A percentile compares a stretch with the other conserved stretches of the same genome.
phyloP scores from a whole-genome alignment of 495 filamentous ascomycete species.

The Apodospora peruviana region DNA sequence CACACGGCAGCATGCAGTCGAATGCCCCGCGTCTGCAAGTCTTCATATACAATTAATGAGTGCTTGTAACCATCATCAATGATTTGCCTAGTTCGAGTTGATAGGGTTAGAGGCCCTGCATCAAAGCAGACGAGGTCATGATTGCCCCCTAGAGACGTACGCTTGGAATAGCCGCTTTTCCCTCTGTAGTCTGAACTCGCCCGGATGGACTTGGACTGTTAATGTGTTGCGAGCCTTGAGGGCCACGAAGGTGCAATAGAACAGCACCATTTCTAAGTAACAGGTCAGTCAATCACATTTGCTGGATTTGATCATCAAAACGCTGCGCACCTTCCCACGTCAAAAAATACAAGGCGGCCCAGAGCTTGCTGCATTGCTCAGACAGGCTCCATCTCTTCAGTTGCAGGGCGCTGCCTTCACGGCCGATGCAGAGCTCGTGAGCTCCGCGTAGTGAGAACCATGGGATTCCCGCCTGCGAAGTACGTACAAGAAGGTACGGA shows the following conservation, averaged over 20 bases:
- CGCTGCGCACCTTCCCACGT: conserved; percentile 48
- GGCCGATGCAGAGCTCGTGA: conserved; percentile 44
- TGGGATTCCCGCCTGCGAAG: conserved; percentile 30
- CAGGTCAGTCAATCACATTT: conserved; percentile 1
- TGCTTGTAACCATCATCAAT: conserved; percentile 65
- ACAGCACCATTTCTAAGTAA: conserved; percentile 60
- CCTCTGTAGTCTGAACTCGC: conserved; percentile 55
- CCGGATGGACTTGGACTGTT: conserved; percentile 43
- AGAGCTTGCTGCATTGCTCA: conserved; percentile 39
- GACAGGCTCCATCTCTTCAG: conserved; percentile 43
- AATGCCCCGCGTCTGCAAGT: conserved; percentile 56
- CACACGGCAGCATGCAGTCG: conserved; percentile 47
- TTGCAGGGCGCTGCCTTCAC: conserved; percentile 41
- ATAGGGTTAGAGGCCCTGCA: neutral
- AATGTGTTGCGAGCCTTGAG: conserved; percentile 64
- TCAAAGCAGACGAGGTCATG: neutral
- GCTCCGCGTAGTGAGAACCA: conserved; percentile 43
- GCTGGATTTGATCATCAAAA: neutral
- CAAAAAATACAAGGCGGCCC: conserved; percentile 47
- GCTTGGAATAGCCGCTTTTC: conserved; percentile 67
- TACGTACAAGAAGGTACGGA: conserved; percentile 38
- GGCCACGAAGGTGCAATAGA: conserved; percentile 70
- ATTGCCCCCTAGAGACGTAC: conserved; percentile 36
- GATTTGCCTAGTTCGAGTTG: conserved; percentile 51
- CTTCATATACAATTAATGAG: conserved; percentile 65